phyloP scores from a whole-genome alignment of 2,329 filamentous ascomycete species.

The Penicillium sp. region DNA sequence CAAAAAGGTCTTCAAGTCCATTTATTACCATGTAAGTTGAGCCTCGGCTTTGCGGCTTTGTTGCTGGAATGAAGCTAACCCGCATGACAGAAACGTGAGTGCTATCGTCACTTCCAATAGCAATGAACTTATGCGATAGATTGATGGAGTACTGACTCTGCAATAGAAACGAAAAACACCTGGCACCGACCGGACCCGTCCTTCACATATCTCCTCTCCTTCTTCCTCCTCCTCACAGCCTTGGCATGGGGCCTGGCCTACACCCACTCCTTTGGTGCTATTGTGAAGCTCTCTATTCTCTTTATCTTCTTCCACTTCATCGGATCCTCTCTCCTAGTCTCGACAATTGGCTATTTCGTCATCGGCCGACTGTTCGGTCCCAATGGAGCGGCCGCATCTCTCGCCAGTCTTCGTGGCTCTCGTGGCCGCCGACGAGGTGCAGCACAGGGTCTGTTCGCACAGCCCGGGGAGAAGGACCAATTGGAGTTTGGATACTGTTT shows the following conservation, averaged over 20 bases:
- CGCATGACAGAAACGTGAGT: conserved; percentile 41
- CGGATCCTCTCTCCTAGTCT: conserved; percentile 57
- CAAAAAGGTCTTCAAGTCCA: conserved; percentile 69
- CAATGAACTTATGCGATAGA: conserved; percentile 27
- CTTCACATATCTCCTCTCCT: conserved; percentile 67
- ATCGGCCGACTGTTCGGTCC: conserved; percentile 63
- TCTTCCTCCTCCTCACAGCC: conserved; percentile 60
- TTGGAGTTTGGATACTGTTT: conserved; percentile 72
- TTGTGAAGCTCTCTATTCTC: conserved; percentile 48
- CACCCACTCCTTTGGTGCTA: conserved; percentile 47
- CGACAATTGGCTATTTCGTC: conserved; percentile 63
- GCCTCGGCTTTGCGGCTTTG: background rate
- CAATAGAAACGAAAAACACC: conserved; percentile 65
- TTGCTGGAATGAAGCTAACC: conserved; percentile 7
- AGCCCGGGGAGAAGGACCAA: conserved; percentile 56
- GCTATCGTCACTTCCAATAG: background rate
- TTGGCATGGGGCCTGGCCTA: conserved; percentile 61
- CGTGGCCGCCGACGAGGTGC: conserved; percentile 50
- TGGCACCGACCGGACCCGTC: conserved; percentile 69
- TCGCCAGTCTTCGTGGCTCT: conserved; percentile 47
- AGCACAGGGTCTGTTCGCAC: conserved; percentile 58
- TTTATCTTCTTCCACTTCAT: conserved; percentile 62
- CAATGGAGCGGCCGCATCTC: conserved; percentile 44
- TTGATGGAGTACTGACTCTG: background rate
- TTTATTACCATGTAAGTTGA: conserved; percentile 65